phyloP scores from a whole-genome alignment of 2,329 filamentous ascomycete species.

The Calonectria henricotiae region DNA sequence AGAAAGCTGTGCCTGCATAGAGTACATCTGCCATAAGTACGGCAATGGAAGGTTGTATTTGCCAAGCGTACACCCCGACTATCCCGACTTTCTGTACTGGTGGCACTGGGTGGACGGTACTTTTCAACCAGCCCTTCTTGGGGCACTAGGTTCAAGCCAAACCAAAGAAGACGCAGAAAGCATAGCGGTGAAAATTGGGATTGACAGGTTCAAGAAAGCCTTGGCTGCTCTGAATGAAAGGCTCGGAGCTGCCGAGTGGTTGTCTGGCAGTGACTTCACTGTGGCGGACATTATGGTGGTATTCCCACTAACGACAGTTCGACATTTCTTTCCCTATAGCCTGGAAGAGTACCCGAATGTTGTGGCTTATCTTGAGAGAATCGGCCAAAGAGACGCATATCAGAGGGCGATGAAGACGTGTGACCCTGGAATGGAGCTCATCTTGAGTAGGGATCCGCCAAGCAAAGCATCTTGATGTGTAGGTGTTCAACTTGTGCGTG shows the following conservation, averaged over 20 bases:
- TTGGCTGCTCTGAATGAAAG: slow-evolving; percentile 69
- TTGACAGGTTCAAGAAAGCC: slow-evolving; percentile 56
- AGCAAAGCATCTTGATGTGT: neutral
- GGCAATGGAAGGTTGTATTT: slow-evolving; percentile 67
- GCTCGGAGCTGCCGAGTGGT: slow-evolving; percentile 66
- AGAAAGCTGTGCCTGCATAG: slow-evolving; percentile 73
- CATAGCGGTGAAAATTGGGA: slow-evolving; percentile 51
- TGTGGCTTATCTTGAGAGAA: slow-evolving; percentile 63
- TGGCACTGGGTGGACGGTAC: slow-evolving; percentile 72
- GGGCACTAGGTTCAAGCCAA: slow-evolving; percentile 57
- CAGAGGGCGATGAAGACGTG: slow-evolving; percentile 65
- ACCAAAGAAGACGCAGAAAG: slow-evolving; percentile 43
- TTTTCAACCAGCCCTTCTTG: slow-evolving; percentile 60
- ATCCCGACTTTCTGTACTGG: slow-evolving; percentile 77
- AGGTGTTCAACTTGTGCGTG: no score
- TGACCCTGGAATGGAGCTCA: slow-evolving; percentile 64
- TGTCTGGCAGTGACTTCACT: slow-evolving; percentile 76
- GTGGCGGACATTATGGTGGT: slow-evolving; percentile 78
- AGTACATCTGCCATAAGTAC: slow-evolving; percentile 74
- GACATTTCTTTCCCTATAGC: slow-evolving; percentile 66
- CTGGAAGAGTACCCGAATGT: slow-evolving; percentile 63
- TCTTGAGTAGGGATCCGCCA: neutral
- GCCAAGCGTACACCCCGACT: slow-evolving; percentile 64
- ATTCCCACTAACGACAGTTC: slow-evolving; percentile 74
- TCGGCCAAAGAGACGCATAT: slow-evolving; percentile 65